Conservation (phyloP, 768 basidiomycete species). For the Mycena albidolilacea region DNA sequence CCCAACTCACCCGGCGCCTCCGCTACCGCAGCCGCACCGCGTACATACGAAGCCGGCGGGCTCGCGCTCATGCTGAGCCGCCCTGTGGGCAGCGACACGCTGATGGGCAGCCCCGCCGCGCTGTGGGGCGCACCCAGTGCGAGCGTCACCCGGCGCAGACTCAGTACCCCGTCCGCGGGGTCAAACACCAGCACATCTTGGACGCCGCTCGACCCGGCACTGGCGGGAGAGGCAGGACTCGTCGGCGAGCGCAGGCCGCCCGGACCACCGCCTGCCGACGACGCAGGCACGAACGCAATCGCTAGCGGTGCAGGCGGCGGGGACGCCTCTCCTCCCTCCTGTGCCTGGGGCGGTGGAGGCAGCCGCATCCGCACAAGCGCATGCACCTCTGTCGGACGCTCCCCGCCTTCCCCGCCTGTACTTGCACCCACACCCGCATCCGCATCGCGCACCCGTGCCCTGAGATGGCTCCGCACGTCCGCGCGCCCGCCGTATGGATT, state of each 20-base stretch:
- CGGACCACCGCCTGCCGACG: conserved; percentile 24
- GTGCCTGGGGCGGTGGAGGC: not conserved
- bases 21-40: conserved; percentile 35
- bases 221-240: conserved; percentile 19
- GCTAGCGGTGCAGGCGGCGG: conserved; percentile 59
- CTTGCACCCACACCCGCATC: not conserved
- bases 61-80: conserved; percentile 55
- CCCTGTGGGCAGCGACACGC: conserved; percentile 71
- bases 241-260: conserved; percentile 40
- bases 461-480: conserved; percentile 73
- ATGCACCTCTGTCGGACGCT: conserved; percentile 62
- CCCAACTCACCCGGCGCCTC: conserved; percentile 49
- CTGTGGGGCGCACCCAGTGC: conserved; percentile 55
- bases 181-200: conserved; percentile 83
- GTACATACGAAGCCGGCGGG: conserved; percentile 67
- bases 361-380: conserved; percentile 70
- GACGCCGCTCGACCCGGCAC: conserved; percentile 54
- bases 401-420: not conserved
- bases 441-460: conserved; percentile 70
- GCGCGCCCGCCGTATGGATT: conserved; percentile 84
- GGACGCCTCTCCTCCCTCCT: conserved; percentile 5
- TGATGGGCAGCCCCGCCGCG: conserved; percentile 48
- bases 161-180: conserved; percentile 67
- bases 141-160: conserved; percentile 63
- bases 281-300: conserved; percentile 67